These are phyloP conservation scores for Schoenoplectus triqueter DNA, from an alignment of 202 grass and related monocot genomes.

Conservation along the genomic window DNA sequence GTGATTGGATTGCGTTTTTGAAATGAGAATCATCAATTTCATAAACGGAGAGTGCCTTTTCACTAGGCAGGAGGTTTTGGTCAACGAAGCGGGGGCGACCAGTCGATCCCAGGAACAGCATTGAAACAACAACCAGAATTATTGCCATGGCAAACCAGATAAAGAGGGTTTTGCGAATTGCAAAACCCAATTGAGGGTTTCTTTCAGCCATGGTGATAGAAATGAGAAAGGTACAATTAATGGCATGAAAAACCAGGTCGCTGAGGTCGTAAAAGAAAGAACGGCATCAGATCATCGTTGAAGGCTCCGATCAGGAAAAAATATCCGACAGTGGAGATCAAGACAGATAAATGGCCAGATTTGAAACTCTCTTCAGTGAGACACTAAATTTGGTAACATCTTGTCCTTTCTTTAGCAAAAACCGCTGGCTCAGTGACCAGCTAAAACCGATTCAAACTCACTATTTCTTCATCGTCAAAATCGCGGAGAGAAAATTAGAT, in stretches of 20 bases:
- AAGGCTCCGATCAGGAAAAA: background rate
- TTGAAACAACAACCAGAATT: slow-evolving; percentile 40
- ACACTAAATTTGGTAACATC: slow-evolving; percentile 32
- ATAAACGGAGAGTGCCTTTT: slow-evolving; percentile 38
- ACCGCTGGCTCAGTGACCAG: background rate
- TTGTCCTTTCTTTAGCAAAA: slow-evolving; percentile 32
- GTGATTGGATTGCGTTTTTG: background rate
- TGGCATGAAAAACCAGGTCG: slow-evolving; percentile 22
- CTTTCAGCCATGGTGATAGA: slow-evolving; percentile 36
- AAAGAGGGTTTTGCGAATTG: slow-evolving; percentile 40
- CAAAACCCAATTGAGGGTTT: slow-evolving; percentile 37
- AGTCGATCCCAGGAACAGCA: slow-evolving; percentile 38
- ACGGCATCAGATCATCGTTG: slow-evolving; percentile 16
- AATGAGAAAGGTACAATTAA: slow-evolving; percentile 8
- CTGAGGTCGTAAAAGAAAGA: slow-evolving; percentile 12
- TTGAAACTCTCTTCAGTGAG: background rate
- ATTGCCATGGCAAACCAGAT: slow-evolving; percentile 39
- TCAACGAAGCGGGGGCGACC: slow-evolving; percentile 19
- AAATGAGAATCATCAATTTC: slow-evolving; percentile 15
- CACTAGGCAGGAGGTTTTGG: slow-evolving; percentile 34
- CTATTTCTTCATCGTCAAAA: background rate
- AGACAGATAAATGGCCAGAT: slow-evolving; percentile 12
- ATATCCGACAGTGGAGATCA: background rate
- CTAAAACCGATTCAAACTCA: background rate
- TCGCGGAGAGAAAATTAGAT: background rate